Evolutionary conservation across 1,284 basidiomycete genomes (phyloP), one percentile per base, ranked within the genome.

Genomic region (Agroathelia rolfsii): DNA sequence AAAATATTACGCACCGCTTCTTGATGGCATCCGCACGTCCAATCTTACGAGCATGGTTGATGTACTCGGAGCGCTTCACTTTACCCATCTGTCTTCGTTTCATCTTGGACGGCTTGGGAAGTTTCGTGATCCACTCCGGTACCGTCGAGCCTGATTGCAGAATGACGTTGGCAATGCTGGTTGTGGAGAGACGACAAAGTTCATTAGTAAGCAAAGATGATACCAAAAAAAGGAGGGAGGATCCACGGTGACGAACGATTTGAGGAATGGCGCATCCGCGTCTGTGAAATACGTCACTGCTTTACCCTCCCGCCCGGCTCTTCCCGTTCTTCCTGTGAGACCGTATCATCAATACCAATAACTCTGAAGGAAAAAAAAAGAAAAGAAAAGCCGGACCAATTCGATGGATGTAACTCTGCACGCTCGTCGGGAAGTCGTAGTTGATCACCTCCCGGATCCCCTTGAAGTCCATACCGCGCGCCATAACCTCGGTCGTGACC

Each of bases 401-500:
- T 16, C 94, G 72, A 58, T 98, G 94, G 20, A 98, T 76, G 51
- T 98, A 98, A 47, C 81, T 88, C 54, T 95, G 90, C 2, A 94
- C 82, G 35, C 77, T 90, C 34, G 83, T 89, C 2, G 92, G 92
- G 56, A 95, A 94, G 56, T 95, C 92, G 50, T 92, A 96, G 57
- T 96, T 98, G 53, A 98, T 83, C 8, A 98, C 93, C 46, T 96
- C 80, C 41, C 83, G 70, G 26, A 98, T 81, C 9, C 92, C 92
- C 53, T 87, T 86, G 64, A 98, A 97, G 53, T 98, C 94, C 77
- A 98, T 93, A 3, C 94, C 95, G 43, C 95, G 72, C 8, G 89
- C 90, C 80, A 95, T 84, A 23, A 95, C 85, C 51, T 96, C 93
- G 10, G 92, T 96, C 43, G 81, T 86, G 30, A 95, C 72, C 68